phyloP scores from a whole-genome alignment of 2,329 filamentous ascomycete species.

The Coniochaeta pulveracea region DNA sequence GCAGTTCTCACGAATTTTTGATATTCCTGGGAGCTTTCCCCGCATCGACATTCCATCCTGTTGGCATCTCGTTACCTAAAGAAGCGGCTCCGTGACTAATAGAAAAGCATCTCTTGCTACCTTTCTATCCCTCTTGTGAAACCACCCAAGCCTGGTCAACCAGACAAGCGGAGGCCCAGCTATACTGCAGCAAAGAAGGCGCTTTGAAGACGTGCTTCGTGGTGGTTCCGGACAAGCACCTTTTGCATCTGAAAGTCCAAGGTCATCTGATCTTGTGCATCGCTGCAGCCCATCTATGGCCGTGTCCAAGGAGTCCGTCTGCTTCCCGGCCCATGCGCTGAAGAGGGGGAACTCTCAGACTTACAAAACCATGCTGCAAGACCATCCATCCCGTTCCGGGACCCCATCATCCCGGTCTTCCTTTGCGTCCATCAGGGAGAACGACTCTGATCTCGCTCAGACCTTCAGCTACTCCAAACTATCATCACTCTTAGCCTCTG shows the following conservation, averaged over 20 bases:
- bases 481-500: constrained; percentile 39
- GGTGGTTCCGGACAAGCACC: too few relatives aligned
- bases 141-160: constrained; percentile 2
- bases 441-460: constrained; percentile 46
- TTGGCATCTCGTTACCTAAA: constrained; percentile 31
- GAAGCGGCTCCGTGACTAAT: constrained; percentile 31
- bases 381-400: constrained; percentile 8
- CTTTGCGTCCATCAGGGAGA: constrained; percentile 52
- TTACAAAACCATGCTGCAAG: constrained; percentile 15
- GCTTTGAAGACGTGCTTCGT: constrained; percentile 1
- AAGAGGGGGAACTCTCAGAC: constrained; percentile 9
- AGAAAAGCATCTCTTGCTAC: constrained; percentile 21
- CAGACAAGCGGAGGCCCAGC: constrained; percentile 1
- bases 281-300: constrained; percentile 11
- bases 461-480: constrained; percentile 53
- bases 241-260: too few relatives aligned
- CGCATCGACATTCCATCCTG: constrained; percentile 23
- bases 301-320: constrained; percentile 11
- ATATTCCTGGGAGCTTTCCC: too few relatives aligned
- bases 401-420: constrained; percentile 35
- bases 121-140: constrained; percentile 5
- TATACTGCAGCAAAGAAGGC: constrained; percentile 3
- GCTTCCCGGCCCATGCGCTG: not conserved
- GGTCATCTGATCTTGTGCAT: too few relatives aligned
- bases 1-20: too few relatives aligned